Conservation (phyloP, 192 early-diverging fungal species). For the Coemansia sp. region DNA sequence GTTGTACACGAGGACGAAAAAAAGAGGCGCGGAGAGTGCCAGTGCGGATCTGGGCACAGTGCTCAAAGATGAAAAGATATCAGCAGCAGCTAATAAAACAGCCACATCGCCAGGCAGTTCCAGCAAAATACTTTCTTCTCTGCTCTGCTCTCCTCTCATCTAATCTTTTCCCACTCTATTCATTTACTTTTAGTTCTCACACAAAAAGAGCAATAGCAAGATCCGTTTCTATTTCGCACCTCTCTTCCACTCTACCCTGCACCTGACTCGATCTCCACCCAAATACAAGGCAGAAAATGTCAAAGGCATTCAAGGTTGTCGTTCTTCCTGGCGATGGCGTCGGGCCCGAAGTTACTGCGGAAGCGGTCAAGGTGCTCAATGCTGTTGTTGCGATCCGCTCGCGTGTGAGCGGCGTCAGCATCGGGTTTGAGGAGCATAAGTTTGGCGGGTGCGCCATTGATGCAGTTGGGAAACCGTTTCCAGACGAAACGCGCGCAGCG, state of each 20-base stretch:
- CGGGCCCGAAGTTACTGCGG: slow-evolving; percentile 91
- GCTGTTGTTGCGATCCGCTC: slow-evolving; percentile 67
- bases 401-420: slow-evolving; percentile 58
- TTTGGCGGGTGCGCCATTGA: slow-evolving; percentile 95
- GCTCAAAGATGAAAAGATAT: too few species aligned
- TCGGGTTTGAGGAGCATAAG: slow-evolving; percentile 76
- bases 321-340: slow-evolving; percentile 93
- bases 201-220: neutral
- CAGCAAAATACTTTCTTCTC: slow-evolving; percentile 3
- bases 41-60: too few species aligned
- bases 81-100: neutral
- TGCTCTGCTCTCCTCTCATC: slow-evolving; percentile 25
- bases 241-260: neutral
- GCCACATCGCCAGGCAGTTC: neutral
- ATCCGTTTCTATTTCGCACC: neutral
- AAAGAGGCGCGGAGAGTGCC: too few species aligned
- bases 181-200: neutral
- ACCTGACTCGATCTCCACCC: neutral
- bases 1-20: too few species aligned
- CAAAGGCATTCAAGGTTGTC: slow-evolving; percentile 62
- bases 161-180: slow-evolving; percentile 18
- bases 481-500: slow-evolving; percentile 76
- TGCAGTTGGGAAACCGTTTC: slow-evolving; percentile 83
- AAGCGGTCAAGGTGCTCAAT: slow-evolving; percentile 89
- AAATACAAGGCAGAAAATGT: slow-evolving; percentile 19